phyloP scores from a whole-genome alignment of 2,329 filamentous ascomycete species.

The Hymenoscyphus occultus region DNA sequence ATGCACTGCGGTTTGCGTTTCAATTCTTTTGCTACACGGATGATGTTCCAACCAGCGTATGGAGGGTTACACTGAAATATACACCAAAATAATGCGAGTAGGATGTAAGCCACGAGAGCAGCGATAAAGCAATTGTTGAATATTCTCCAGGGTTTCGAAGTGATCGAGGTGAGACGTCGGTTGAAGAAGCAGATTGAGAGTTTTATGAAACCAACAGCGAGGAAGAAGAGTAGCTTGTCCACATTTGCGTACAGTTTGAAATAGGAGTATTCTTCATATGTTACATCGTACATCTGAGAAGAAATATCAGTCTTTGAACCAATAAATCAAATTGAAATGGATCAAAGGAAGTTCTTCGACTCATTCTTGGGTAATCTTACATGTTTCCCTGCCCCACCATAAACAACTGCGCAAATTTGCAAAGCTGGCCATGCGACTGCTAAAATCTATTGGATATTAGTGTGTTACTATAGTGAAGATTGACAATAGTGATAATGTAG shows the following conservation, averaged over 20 bases:
- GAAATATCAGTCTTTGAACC: neutral
- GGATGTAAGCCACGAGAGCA: neutral
- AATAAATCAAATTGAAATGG: neutral
- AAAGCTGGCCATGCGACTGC: constrained; percentile 1
- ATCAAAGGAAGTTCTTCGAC: neutral
- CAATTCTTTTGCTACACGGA: neutral
- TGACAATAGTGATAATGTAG: neutral
- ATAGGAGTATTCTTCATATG: neutral
- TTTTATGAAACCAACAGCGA: neutral
- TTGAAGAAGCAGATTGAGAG: neutral
- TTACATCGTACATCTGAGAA: neutral
- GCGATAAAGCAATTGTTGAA: constrained; percentile 1
- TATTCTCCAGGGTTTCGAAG: neutral
- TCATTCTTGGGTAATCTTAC: neutral
- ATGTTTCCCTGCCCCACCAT: neutral
- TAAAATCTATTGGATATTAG: neutral
- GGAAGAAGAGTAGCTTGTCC: neutral
- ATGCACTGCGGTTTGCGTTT: neutral
- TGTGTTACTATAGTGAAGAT: neutral
- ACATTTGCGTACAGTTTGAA: neutral
- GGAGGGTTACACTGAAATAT: neutral
- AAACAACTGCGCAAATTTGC: neutral
- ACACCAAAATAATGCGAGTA: neutral
- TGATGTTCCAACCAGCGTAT: neutral
- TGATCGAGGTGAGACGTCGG: constrained; percentile 2